Evolutionary conservation across 345 rosid species (phyloP), one percentile per base, ranked within the genome.

Genomic region (Hypericum androsaemum): DNA sequence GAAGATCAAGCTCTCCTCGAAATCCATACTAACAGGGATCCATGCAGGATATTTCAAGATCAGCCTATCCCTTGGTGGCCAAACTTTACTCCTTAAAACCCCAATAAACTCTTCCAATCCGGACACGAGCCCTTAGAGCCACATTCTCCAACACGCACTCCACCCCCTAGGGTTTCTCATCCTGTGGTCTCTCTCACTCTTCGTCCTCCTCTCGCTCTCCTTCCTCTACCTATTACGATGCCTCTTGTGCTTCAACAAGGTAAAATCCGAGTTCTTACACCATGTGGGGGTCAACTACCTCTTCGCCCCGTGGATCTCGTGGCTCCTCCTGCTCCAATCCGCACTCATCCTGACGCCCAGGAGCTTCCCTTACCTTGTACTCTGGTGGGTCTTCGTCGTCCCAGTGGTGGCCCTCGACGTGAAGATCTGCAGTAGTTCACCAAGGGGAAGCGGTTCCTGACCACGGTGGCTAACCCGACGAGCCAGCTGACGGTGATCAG

Each of bases 301-400:
- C 3, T 50, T 50, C 39, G 53, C 53, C 35, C 53, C 53, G 12
- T 50, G 53, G 53, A 50, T 50, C 35, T 50, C 53, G 3, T 50
- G 53, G 53, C 53, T 50, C 35, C 53, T 50, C 38, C 53, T 50
- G n/a, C 53, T 50, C 53, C 37, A 50, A 32, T 50, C 53, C 2
- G 38, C 53, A n/a, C 53, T 39, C 12, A 28, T 50, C n/a, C 39
- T 32, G 7, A 8, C 38, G 5, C 53, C 53, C 5, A 2, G 10
- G 7, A 28, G 39, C 6, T 12, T 17, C 3, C 22, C 52, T 12
- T 48, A 48, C 52, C 35, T 48, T 1, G 36, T 48, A 32, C 53
- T 50, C 3, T 50, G 53, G 53, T 50, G 53, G 53, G 12, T 50
- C 39, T 50, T 50, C 13, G 53, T 39, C 5, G 39, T 36, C 39